Conservation (phyloP, 2,329 filamentous ascomycete species). For the Hymenoscyphus linearis region DNA sequence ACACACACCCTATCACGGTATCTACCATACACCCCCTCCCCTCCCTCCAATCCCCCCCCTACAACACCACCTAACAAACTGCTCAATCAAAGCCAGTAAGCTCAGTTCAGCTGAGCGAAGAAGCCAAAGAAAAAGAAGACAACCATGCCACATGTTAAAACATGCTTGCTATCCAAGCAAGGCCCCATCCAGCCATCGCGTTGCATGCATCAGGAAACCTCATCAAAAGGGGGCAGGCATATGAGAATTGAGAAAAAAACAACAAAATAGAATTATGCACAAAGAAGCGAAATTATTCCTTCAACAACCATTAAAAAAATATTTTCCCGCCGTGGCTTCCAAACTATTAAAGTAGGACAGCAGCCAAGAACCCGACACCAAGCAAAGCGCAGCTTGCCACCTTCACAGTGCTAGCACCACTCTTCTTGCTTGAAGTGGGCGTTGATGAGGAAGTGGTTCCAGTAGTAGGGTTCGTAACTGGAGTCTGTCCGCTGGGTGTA, state of each 20-base stretch:
- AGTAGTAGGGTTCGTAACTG: slow-evolving; percentile 2
- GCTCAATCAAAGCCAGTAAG: not conserved
- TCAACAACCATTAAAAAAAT: not conserved
- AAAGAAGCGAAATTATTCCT: not conserved
- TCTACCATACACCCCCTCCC: too few relatives aligned
- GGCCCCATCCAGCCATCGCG: not conserved
- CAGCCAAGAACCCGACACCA: slow-evolving; percentile 10
- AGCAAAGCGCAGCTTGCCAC: slow-evolving; percentile 14
- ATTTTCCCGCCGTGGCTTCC: not conserved
- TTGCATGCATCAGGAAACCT: not conserved
- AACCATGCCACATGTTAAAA: not conserved
- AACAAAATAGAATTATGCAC: not conserved
- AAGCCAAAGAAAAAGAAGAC: not conserved
- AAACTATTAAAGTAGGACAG: slow-evolving; percentile 4
- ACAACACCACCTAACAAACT: too few relatives aligned
- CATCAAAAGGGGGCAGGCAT: not conserved
- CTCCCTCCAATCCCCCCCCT: too few relatives aligned
- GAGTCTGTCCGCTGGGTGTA: slow-evolving; percentile 35
- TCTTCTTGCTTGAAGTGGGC: slow-evolving; percentile 25
- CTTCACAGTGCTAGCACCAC: slow-evolving; percentile 13
- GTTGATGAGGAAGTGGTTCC: slow-evolving; percentile 14
- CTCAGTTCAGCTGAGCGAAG: not conserved
- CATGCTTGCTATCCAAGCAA: not conserved
- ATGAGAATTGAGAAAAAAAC: too few relatives aligned
- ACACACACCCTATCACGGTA: too few relatives aligned